phyloP scores from a whole-genome alignment of 140 eudicot species.

The Bidens hawaiensis region DNA sequence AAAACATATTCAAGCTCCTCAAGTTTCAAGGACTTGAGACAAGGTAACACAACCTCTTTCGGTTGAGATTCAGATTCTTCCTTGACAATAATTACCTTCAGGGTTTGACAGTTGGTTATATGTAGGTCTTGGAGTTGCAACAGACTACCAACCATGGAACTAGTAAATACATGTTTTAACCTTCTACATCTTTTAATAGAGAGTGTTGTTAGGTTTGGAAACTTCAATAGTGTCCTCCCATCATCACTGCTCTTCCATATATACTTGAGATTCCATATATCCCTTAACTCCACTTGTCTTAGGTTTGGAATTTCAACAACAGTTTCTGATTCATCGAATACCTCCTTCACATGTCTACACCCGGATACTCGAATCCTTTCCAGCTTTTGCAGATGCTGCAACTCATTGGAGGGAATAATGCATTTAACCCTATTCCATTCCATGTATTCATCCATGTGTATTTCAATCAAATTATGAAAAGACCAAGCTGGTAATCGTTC shows the following conservation, averaged over 20 bases:
- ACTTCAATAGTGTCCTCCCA: neutral
- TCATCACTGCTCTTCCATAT: neutral
- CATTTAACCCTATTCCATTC: neutral
- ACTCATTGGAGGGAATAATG: neutral
- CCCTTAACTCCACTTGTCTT: neutral
- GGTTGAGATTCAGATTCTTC: neutral
- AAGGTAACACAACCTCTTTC: neutral
- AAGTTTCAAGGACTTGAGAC: neutral
- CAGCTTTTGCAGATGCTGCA: neutral
- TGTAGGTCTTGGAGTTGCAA: neutral
- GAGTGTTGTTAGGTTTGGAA: constrained; percentile 6
- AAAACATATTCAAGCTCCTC: no score
- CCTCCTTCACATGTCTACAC: neutral
- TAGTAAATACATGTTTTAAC: neutral
- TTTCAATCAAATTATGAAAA: neutral
- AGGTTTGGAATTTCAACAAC: constrained; percentile 2
- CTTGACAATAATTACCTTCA: neutral
- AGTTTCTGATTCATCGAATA: neutral
- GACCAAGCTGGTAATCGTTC: neutral
- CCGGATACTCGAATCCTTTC: neutral
- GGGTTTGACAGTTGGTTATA: neutral
- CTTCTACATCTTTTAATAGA: neutral
- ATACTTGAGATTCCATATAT: neutral
- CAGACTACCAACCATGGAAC: constrained; percentile 1
- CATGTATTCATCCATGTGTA: neutral